A percentile compares a stretch with the other conserved stretches of the same genome.
Conservation (phyloP, 495 filamentous ascomycete genomes). For the Talaromyces ruber region DNA sequence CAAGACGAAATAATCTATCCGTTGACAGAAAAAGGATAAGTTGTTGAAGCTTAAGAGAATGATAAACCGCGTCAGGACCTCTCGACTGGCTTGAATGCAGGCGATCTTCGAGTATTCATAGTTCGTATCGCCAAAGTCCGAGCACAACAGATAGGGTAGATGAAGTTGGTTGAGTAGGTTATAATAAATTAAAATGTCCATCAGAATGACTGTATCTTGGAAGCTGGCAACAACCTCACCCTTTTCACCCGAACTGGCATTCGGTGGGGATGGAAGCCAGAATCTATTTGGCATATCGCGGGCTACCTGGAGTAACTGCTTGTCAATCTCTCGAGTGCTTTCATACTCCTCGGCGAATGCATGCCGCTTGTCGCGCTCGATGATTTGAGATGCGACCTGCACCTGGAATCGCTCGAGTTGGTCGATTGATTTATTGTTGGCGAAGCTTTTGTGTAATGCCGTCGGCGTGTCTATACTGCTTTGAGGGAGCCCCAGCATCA, state of each 20-base stretch:
- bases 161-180: conserved; percentile 25
- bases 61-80: conserved; percentile 36
- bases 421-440: conserved; percentile 8
- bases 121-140: conserved; percentile 5
- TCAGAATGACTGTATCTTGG: conserved; percentile 22
- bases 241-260: not conserved
- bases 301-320: conserved; percentile 30
- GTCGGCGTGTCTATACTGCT: conserved; percentile 23
- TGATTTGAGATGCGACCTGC: conserved; percentile 24
- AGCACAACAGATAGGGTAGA: conserved; percentile 21
- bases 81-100: conserved; percentile 36
- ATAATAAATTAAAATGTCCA: conserved; percentile 21
- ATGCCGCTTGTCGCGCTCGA: conserved; percentile 30
- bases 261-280: not conserved
- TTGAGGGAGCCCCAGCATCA: conserved; percentile 41
- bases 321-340: conserved; percentile 30
- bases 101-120: conserved; percentile 26
- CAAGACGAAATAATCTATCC: conserved; percentile 42
- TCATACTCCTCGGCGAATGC: conserved; percentile 10
- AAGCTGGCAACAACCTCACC: conserved; percentile 22
- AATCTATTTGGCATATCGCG: conserved; percentile 24
- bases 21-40: conserved; percentile 33
- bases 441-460: conserved; percentile 6
- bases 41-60: conserved; percentile 23
- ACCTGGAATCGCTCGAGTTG: conserved; percentile 14